A percentile compares a stretch with the other conserved stretches of the same genome.
Conservation (phyloP, 345 rosid genomes). For the Citrus reticulata region DNA sequence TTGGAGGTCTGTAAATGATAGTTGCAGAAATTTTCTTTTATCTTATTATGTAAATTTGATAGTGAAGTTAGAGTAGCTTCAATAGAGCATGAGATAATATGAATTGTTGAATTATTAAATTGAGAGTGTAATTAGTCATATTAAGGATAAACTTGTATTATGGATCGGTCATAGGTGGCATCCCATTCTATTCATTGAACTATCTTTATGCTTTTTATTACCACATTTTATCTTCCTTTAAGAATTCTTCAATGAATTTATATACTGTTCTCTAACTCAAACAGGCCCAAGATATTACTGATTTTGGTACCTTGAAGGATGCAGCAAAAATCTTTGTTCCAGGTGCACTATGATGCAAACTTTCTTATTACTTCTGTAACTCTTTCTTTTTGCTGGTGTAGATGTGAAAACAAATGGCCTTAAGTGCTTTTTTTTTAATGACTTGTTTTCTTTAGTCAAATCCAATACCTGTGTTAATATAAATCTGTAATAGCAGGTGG, state of each 20-base stretch:
- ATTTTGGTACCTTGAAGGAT: conserved; percentile 78
- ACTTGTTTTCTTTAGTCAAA: conserved; percentile 2
- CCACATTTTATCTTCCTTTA: conserved; percentile 4
- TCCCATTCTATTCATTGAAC: not conserved
- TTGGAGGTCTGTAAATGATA: conserved; percentile 57
- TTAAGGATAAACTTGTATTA: not conserved
- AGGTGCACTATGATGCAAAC: conserved; percentile 32
- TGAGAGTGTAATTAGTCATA: not conserved
- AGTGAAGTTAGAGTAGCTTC: not conserved
- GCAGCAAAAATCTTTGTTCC: conserved; percentile 88
- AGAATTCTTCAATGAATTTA: conserved; percentile 11
- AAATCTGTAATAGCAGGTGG: conserved; percentile 53
- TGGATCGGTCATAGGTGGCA: not conserved
- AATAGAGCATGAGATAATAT: not conserved
- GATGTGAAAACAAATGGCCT: not conserved
- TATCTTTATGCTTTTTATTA: not conserved
- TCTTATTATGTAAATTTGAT: not conserved
- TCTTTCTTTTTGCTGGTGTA: not conserved
- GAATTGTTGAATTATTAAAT: not conserved
- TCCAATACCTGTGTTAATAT: not conserved
- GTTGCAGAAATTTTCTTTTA: not conserved
- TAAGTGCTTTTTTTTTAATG: not conserved
- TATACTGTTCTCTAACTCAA: conserved; percentile 11
- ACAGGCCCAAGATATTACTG: conserved; percentile 84
- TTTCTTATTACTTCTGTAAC: not conserved